These are phyloP conservation scores for Hypoxylon sp. DNA, from an alignment of 2,329 filamentous ascomycete species.

Conservation along the genomic window DNA sequence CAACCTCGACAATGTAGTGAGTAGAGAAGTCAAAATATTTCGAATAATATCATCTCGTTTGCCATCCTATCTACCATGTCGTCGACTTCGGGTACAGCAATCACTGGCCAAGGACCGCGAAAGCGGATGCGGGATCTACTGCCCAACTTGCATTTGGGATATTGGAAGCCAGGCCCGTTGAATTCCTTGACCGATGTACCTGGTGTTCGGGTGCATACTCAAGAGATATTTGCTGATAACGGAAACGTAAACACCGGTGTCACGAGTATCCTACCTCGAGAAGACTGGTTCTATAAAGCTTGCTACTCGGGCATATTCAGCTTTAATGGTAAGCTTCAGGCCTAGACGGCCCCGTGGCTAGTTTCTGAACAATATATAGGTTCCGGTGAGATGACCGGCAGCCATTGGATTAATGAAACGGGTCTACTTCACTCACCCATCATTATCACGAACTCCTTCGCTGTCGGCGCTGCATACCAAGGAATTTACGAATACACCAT, in stretches of 20 bases:
- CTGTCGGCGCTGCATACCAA: constrained; percentile 68
- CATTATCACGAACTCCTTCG: constrained; percentile 68
- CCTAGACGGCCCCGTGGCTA: not conserved
- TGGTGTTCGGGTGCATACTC: constrained; percentile 60
- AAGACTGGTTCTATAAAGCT: constrained; percentile 58
- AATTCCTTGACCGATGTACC: constrained; percentile 65
- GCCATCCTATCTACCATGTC: constrained; percentile 21
- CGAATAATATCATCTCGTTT: not conserved
- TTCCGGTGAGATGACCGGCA: constrained; percentile 71
- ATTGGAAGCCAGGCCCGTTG: constrained; percentile 57
- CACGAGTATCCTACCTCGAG: constrained; percentile 61
- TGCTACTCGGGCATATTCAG: constrained; percentile 66
- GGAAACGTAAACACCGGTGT: constrained; percentile 61
- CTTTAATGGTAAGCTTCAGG: constrained; percentile 63
- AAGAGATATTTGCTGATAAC: constrained; percentile 55
- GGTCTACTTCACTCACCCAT: constrained; percentile 70
- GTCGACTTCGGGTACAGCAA: constrained; percentile 16
- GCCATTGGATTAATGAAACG: constrained; percentile 71
- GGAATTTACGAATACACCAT: constrained; percentile 69
- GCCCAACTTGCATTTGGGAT: constrained; percentile 58
- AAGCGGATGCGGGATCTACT: constrained; percentile 59
- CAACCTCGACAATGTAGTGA: not conserved
- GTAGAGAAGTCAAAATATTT: not conserved
- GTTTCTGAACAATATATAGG: constrained; percentile 44
- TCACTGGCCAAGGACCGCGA: constrained; percentile 37